A percentile compares a stretch with the other conserved stretches of the same genome.
Conservation (phyloP, 768 basidiomycete species). For the Phanerodontia chrysosporium region DNA sequence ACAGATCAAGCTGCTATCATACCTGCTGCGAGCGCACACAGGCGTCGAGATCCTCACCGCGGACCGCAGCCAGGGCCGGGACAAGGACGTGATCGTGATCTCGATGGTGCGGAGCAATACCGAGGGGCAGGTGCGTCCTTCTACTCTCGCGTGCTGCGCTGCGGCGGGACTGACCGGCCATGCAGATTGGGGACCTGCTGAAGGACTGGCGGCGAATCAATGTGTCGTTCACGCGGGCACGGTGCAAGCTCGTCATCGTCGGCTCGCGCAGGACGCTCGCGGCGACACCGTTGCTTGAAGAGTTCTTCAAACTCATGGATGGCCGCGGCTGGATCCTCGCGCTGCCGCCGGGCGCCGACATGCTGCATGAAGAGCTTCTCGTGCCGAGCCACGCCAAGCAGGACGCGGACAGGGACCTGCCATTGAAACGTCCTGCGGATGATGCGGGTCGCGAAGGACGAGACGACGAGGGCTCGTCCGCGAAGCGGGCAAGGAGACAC, state of each 20-base stretch:
- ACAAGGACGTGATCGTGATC: conserved; percentile 93
- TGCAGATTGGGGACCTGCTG: conserved; percentile 84
- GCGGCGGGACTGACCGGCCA: not conserved
- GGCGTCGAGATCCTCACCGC: conserved; percentile 85
- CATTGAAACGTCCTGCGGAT: conserved; percentile 27
- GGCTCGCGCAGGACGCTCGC: conserved; percentile 81
- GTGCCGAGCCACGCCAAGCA: not conserved
- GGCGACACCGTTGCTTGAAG: conserved; percentile 51
- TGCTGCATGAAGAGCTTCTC: conserved; percentile 35
- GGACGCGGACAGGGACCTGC: conserved; percentile 1
- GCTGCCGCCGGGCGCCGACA: conserved; percentile 53
- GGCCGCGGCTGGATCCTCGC: conserved; percentile 63
- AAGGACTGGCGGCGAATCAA: conserved; percentile 97
- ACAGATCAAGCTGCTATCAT: conserved; percentile 84
- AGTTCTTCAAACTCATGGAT: conserved; percentile 80
- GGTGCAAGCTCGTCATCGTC: conserved; percentile 85
- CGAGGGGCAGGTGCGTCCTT: conserved; percentile 54
- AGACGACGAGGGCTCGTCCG: conserved; percentile 16
- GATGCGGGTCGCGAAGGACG: conserved; percentile 12
- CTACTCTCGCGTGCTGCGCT: no score
- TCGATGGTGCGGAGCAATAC: conserved; percentile 91
- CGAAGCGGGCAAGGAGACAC: conserved; percentile 34
- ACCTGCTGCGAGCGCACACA: conserved; percentile 50
- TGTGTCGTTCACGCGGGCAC: conserved; percentile 92
- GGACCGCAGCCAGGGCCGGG: conserved; percentile 90